Evolutionary conservation across 495 filamentous ascomycete species (phyloP).

Genomic region (Talaromyces wortmannii): DNA sequence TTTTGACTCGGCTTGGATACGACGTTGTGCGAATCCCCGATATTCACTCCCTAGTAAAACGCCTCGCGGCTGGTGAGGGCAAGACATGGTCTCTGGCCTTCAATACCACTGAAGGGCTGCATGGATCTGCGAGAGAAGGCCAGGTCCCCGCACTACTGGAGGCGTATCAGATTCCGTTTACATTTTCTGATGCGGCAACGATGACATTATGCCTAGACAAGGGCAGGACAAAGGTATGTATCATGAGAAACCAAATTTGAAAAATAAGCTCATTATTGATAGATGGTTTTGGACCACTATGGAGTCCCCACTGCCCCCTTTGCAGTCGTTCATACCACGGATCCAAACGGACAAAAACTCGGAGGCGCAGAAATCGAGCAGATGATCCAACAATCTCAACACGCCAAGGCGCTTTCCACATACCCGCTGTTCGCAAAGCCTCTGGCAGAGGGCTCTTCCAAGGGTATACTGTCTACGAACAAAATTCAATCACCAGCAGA

Average conservation of each 20-base stretch:
- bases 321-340: background rate
- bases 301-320: background rate
- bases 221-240: slow-evolving; percentile 15
- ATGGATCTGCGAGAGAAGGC: slow-evolving; percentile 15
- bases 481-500: too few species aligned
- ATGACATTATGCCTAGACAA: slow-evolving; percentile 18
- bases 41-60: slow-evolving; percentile 9
- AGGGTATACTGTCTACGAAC: too few species aligned
- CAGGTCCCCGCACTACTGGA: slow-evolving; percentile 18
- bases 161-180: slow-evolving; percentile 18
- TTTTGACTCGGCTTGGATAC: slow-evolving; percentile 7
- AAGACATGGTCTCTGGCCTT: slow-evolving; percentile 16
- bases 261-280: background rate
- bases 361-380: background rate
- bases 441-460: too few species aligned
- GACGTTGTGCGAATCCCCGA: slow-evolving; percentile 6
- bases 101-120: slow-evolving; percentile 13
- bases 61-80: slow-evolving; percentile 5
- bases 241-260: background rate
- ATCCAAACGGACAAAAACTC: background rate
- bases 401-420: too few species aligned
- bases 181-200: slow-evolving; percentile 16
- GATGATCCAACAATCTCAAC: too few species aligned
- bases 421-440: too few species aligned
- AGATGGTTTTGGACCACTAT: too few species aligned